Base-by-base conservation (phyloP, 2,329 filamentous ascomycete genomes). In the Nothophoma quercina region DNA sequence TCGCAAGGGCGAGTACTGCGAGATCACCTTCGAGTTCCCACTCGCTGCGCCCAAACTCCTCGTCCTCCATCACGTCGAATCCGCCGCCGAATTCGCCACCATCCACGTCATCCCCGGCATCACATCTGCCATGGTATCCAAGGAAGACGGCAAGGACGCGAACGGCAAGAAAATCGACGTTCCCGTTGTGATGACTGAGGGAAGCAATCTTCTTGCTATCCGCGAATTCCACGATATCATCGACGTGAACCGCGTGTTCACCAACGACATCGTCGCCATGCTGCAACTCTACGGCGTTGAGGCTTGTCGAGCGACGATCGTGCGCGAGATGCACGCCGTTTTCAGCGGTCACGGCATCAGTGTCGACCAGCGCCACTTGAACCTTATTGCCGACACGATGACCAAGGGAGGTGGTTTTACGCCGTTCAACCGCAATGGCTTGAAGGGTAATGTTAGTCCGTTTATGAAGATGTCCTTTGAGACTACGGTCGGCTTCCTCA, bases 381-480 rank as follows among this genome's bases (percentile, higher is more conserved):
- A 95, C 77, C 83, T 99, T 62, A 98, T 99, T 65, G 93, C 90
- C 38, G 95, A 99, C 74, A 91, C 91, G 74, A 99, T 99, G 95
- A 99, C 95, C n/a, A 85, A 93, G 45, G 88, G 87, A 54, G 95
- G 95, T 61, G 87, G 86, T 1, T 99, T 96, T 78, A 89, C 87
- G 39, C 88, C 95, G 1, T 99, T 99, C 79, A 96, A 91, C 77
- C 89, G 95, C 40, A 96, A 90, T 70, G 95, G 93, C 1, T 80
- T 99, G 55, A 87, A 86, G 70, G 87, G 90, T 60, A 93, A 91
- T 68, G 88, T 93, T 22, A 93, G 88, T 62, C 92, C 95, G 0
- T 93, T 99, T 65, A 93, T 95, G 77, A 98, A 98, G 83, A 98
- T 98, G 93, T 96, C 91, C 74, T 99, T 98, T 78, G 95, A 99